A percentile compares a stretch with the other conserved stretches of the same genome.
These are phyloP conservation scores for Alternaria ethzedia DNA, from an alignment of 2,329 filamentous ascomycete genomes.

Conservation along the genomic window DNA sequence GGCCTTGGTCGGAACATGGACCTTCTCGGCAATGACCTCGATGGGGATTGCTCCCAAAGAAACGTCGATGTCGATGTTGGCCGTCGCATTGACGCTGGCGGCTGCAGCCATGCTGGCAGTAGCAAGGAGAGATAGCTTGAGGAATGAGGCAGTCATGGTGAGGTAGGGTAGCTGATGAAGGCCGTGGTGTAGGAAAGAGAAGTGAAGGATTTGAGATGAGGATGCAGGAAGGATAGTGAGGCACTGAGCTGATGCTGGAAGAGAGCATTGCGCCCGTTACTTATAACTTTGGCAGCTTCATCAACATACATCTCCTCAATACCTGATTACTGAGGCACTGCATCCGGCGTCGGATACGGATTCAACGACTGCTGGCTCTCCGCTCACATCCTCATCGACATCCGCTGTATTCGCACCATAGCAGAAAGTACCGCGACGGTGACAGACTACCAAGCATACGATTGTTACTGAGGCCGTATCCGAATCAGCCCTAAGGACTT, in stretches of 20 bases:
- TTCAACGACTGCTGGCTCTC: too few species aligned
- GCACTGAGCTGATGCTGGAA: not conserved
- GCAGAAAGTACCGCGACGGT: not conserved
- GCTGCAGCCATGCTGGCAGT: not conserved
- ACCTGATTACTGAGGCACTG: not conserved
- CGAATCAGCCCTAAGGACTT: not conserved
- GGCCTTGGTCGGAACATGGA: not conserved
- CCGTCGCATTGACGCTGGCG: not conserved
- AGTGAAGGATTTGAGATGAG: not conserved
- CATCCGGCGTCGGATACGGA: not conserved
- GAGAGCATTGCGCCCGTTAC: too few species aligned
- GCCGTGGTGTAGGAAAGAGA: not conserved
- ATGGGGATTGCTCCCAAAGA: not conserved
- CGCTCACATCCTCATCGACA: not conserved
- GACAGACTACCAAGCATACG: not conserved
- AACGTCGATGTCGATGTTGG: not conserved
- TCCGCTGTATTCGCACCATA: not conserved
- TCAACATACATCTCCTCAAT: not conserved
- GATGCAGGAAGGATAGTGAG: not conserved
- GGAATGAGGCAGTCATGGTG: not conserved
- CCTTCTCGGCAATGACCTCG: not conserved
- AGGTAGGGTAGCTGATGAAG: not conserved
- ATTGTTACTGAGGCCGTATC: not conserved
- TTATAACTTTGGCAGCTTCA: not conserved
- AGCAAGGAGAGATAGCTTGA: not conserved